Conservation (phyloP, 257 asterid genomes). For the Solanum chiquidenum region DNA sequence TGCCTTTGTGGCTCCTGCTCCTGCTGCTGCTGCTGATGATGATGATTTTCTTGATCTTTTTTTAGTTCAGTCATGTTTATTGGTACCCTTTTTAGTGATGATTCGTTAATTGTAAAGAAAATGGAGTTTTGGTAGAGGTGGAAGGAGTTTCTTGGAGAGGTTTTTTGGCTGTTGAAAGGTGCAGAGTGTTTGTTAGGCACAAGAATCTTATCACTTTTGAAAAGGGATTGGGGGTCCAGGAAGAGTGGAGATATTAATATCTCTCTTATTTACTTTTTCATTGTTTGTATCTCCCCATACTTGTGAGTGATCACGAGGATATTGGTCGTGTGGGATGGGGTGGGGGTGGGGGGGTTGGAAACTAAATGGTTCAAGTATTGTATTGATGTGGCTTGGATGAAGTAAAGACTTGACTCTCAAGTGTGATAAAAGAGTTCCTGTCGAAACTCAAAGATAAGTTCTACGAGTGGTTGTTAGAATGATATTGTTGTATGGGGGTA, state of each 20-base stretch:
- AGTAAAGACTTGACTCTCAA: too few relatives aligned
- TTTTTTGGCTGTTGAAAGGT: background rate
- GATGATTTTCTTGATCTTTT: slow-evolving; percentile 3
- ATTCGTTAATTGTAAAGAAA: background rate
- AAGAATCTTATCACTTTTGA: background rate
- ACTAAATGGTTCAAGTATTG: background rate
- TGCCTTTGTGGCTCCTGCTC: background rate
- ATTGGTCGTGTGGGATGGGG: background rate
- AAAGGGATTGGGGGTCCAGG: background rate
- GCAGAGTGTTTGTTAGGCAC: background rate
- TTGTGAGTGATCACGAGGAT: background rate
- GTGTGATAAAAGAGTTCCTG: background rate
- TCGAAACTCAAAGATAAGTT: too few relatives aligned
- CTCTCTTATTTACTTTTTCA: background rate
- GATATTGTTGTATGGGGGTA: fast-evolving
- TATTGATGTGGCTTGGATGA: background rate
- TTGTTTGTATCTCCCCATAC: background rate
- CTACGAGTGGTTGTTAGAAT: background rate
- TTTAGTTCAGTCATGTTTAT: background rate
- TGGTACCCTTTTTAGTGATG: background rate
- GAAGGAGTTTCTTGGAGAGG: background rate
- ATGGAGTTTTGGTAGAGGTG: background rate
- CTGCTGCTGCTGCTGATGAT: too few relatives aligned
- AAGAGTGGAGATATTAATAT: background rate
- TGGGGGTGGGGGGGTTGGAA: too few relatives aligned